These are phyloP conservation scores for Fusarium coffeatum DNA, from an alignment of 2,329 filamentous ascomycete genomes.

Conservation along the genomic window DNA sequence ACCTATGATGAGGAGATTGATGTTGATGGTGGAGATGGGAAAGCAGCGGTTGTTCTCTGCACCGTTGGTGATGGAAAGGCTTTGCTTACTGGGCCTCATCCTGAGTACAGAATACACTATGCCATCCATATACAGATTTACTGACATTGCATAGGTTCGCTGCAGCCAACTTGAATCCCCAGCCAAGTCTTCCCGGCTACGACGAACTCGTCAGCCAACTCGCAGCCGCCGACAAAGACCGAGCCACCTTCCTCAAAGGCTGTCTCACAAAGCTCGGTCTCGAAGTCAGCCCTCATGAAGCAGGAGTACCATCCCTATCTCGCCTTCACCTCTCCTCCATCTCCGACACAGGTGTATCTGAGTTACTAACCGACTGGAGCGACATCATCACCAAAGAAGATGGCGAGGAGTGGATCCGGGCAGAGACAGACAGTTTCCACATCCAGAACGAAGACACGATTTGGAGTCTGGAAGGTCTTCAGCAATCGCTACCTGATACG, in stretches of 20 bases:
- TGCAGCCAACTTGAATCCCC: slow-evolving; percentile 77
- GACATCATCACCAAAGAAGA: slow-evolving; percentile 75
- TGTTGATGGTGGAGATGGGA: slow-evolving; percentile 78
- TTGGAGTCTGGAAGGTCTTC: slow-evolving; percentile 68
- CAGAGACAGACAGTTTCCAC: slow-evolving; percentile 84
- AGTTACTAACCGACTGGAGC: slow-evolving; percentile 73
- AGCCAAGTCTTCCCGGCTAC: slow-evolving; percentile 76
- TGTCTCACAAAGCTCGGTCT: slow-evolving; percentile 85
- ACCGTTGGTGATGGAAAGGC: slow-evolving; percentile 83
- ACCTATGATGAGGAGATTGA: slow-evolving; percentile 79
- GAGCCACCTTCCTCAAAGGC: slow-evolving; percentile 81
- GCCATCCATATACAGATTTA: neutral
- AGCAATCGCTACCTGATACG: slow-evolving; percentile 59
- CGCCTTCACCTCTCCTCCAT: slow-evolving; percentile 83
- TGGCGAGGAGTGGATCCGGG: slow-evolving; percentile 78
- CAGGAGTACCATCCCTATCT: slow-evolving; percentile 81
- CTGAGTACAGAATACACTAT: slow-evolving; percentile 70
- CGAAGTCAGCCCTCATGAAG: slow-evolving; percentile 76
- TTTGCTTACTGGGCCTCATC: slow-evolving; percentile 88
- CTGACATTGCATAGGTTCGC: slow-evolving; percentile 74
- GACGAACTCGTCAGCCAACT: slow-evolving; percentile 75
- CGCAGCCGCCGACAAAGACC: slow-evolving; percentile 73
- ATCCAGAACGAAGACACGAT: slow-evolving; percentile 74
- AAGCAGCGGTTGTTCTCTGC: slow-evolving; percentile 85
- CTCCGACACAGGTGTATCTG: slow-evolving; percentile 71